Percentiles rank a stretch among this genome's conserved stretches.
Evolutionary conservation across 2,329 filamentous ascomycete species (phyloP).

Genomic region (Zarea fungicola): DNA sequence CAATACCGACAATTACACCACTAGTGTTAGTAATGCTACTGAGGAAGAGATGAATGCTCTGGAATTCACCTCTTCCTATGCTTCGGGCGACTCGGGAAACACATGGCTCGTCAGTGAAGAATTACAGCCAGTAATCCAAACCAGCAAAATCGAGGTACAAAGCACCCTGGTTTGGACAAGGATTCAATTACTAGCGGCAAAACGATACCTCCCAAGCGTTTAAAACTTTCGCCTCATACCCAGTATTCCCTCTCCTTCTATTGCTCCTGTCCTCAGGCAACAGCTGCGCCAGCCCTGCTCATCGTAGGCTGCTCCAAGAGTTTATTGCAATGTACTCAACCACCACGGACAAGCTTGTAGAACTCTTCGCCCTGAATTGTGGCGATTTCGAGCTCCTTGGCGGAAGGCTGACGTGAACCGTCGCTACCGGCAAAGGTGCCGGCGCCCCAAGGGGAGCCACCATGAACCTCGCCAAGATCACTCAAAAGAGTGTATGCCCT

Average conservation of each 20-base stretch:
- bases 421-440: slow-evolving; percentile 79
- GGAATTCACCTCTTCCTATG: not conserved
- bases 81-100: not conserved
- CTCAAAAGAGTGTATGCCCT: slow-evolving; percentile 65
- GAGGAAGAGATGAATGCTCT: not conserved
- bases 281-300: too few relatives aligned
- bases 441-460: slow-evolving; percentile 87
- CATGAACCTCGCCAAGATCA: slow-evolving; percentile 73
- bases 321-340: slow-evolving; percentile 70
- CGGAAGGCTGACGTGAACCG: slow-evolving; percentile 75
- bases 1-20: not conserved
- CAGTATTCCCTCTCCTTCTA: too few relatives aligned
- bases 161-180: too few relatives aligned
- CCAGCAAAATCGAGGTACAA: too few relatives aligned
- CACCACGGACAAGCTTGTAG: slow-evolving; percentile 59
- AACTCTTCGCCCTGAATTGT: slow-evolving; percentile 79
- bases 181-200: too few relatives aligned
- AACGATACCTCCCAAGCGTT: too few relatives aligned
- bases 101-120: not conserved
- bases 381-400: slow-evolving; percentile 74
- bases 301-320: slow-evolving; percentile 24
- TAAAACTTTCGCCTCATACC: too few relatives aligned
- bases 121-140: not conserved
- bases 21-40: not conserved
- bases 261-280: too few relatives aligned